Evolutionary conservation across 2,329 filamentous ascomycete species (phyloP), one percentile per base, ranked within the genome.

Genomic region (Diplodia sapinea): DNA sequence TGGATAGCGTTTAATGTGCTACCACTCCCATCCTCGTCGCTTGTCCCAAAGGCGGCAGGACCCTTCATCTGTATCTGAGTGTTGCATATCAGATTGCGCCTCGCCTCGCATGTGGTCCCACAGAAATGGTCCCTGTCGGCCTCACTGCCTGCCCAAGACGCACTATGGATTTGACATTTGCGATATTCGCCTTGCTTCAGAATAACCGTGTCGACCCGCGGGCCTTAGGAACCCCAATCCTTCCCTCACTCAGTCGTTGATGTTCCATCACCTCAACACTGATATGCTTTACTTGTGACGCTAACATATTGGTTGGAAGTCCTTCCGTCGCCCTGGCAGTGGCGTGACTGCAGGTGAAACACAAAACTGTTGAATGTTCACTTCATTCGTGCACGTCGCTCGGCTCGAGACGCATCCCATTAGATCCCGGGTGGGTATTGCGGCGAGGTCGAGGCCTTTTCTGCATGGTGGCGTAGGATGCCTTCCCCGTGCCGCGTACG

Each of bases 301-400:
- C 50, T 20, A 26, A 47, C 15, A 62, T 50, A 38, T 50, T 29
- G 40, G 12, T 12, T 29, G 31, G 47, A 38, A 51, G 47, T 36
- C 17, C 59, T 31, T 51, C 5, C 59, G 29, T 9, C 17, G 17
- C 36, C 38, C 29, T 62, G 11, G 43, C 31, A 9, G 59, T 38
- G 59, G 59, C 31, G 47, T 51, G 47, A 52, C 29, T 23, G 59
- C 26, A 20, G 31, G 59, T 38, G 31, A 51, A n/a, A 49, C 17
- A 23, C 26, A 33, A 63, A 57, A 63, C 31, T 63, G 59, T 63
- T 51, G 59, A 62, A 63, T 63, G 43, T 63, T 63, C 47, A 62
- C 57, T 63, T 63, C 59, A 26, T 38, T 26, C 36, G 59, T 63
- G 59, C 31, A 49, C 36, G 26, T 20, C 31, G 23, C 47, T 63